Percentiles rank a stretch among this genome's conserved stretches.
These are phyloP conservation scores for Hyphopichia burtonii DNA, from an alignment of 1,139 yeast genomes.

Conservation along the genomic window DNA sequence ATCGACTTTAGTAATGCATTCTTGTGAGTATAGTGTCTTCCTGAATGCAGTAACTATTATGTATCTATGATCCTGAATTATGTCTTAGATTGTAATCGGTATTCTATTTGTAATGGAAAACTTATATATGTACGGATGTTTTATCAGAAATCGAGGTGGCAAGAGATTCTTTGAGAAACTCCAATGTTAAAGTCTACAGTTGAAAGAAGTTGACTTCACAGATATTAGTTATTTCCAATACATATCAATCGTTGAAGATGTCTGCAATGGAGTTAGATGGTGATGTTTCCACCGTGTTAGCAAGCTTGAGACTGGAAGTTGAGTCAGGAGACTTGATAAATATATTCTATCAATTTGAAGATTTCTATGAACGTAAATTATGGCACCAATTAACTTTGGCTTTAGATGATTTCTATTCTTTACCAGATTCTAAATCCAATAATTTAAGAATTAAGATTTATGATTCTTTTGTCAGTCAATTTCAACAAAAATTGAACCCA, in stretches of 20 bases:
- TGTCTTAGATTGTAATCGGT: too few relatives aligned
- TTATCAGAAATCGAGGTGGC: not conserved
- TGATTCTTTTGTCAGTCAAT: slow-evolving; percentile 65
- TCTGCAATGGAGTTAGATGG: slow-evolving; percentile 40
- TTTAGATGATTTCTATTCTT: slow-evolving; percentile 58
- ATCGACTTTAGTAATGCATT: too few relatives aligned
- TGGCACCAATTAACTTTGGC: slow-evolving; percentile 76
- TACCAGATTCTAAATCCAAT: slow-evolving; percentile 45
- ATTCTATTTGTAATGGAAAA: too few relatives aligned
- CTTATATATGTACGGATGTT: not conserved
- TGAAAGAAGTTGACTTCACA: not conserved
- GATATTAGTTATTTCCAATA: too few relatives aligned
- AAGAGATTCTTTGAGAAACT: too few relatives aligned
- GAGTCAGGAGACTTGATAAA: slow-evolving; percentile 64
- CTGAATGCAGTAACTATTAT: too few relatives aligned
- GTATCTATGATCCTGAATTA: too few relatives aligned
- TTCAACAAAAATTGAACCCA: slow-evolving; percentile 73
- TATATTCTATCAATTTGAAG: slow-evolving; percentile 75
- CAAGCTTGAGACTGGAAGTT: slow-evolving; percentile 66
- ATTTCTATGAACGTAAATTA: slow-evolving; percentile 78
- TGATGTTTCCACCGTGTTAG: slow-evolving; percentile 62
- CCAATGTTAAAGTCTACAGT: not conserved
- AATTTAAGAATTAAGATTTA: slow-evolving; percentile 65
- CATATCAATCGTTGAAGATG: slow-evolving; percentile 4
- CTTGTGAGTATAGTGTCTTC: too few relatives aligned